Evolutionary conservation across 768 basidiomycete genomes (phyloP).

Genomic region (Russula vinacea): DNA sequence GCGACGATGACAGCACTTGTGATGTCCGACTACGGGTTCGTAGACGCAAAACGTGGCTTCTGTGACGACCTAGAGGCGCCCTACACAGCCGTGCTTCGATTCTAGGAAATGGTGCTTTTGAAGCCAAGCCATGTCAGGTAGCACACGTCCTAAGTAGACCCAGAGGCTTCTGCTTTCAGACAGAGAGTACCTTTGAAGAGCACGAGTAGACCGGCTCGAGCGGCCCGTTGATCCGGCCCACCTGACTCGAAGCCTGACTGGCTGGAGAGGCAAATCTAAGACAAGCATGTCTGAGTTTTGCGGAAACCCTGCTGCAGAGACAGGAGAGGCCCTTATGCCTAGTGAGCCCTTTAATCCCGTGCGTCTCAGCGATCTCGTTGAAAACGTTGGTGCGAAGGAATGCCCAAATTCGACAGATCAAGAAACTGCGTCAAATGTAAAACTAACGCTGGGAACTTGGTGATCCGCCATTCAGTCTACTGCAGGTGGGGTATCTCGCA

Average conservation of each 20-base stretch:
- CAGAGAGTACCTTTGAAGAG: conserved; percentile 34
- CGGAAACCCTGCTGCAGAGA: conserved; percentile 58
- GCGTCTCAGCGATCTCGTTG: not conserved
- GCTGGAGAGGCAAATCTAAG: not conserved
- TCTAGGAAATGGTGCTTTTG: too few species aligned
- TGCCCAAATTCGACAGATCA: conserved; percentile 63
- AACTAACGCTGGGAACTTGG: conserved; percentile 56
- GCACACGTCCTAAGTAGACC: too few species aligned
- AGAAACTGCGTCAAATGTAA: conserved; percentile 76
- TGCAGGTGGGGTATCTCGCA: conserved; percentile 58
- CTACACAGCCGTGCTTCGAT: too few species aligned
- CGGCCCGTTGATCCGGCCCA: not conserved
- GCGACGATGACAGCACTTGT: not conserved
- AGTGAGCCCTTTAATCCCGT: conserved; percentile 43
- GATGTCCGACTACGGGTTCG: not conserved
- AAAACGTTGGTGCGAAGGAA: conserved; percentile 42
- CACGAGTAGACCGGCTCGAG: not conserved
- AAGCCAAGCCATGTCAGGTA: too few species aligned
- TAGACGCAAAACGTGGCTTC: not conserved
- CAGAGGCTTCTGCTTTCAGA: conserved; percentile 6
- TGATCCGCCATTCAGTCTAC: conserved; percentile 77
- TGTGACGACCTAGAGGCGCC: not conserved
- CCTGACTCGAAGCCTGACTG: too few species aligned
- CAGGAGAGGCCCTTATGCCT: conserved; percentile 58
- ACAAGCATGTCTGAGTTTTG: conserved; percentile 39